Evolutionary conservation across 192 early-diverging fungal species (phyloP).

Genomic region (Dissophora ornata): DNA sequence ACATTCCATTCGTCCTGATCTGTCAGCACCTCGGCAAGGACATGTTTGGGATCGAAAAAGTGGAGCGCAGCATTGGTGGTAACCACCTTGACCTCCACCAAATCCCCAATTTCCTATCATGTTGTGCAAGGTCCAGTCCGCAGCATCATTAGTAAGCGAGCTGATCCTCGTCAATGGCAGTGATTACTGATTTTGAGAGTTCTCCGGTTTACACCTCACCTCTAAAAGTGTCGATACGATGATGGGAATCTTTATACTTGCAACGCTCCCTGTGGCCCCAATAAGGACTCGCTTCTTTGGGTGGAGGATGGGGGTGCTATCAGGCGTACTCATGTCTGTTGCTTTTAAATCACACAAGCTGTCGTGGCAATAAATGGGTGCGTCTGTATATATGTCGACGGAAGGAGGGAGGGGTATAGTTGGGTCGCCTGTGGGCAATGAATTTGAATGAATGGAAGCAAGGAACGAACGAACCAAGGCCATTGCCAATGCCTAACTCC

Average conservation of each 20-base stretch:
- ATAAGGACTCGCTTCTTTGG: constrained; percentile 70
- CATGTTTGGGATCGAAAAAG: constrained; percentile 76
- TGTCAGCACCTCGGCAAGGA: constrained; percentile 66
- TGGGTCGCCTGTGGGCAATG: no score
- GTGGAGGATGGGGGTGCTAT: not conserved
- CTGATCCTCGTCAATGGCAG: no score
- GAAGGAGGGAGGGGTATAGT: no score
- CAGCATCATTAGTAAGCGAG: no score
- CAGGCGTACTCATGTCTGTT: not conserved
- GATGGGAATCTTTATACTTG: constrained; percentile 87
- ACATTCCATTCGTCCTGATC: constrained; percentile 93
- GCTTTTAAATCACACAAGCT: not conserved
- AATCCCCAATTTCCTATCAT: constrained; percentile 42
- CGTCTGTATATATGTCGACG: no score
- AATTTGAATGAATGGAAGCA: no score
- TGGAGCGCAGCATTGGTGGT: constrained; percentile 85
- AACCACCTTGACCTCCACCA: constrained; percentile 81
- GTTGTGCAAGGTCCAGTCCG: no score
- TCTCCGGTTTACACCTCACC: constrained; percentile 21
- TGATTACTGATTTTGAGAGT: no score
- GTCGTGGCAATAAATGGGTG: no score
- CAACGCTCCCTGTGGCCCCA: constrained; percentile 90
- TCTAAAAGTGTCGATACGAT: constrained; percentile 68
- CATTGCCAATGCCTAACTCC: no score
- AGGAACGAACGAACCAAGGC: no score